Percentiles rank a stretch among this genome's conserved stretches.
Conservation (phyloP, 2,329 filamentous ascomycete species). For the Pestalotiopsis sp. region DNA sequence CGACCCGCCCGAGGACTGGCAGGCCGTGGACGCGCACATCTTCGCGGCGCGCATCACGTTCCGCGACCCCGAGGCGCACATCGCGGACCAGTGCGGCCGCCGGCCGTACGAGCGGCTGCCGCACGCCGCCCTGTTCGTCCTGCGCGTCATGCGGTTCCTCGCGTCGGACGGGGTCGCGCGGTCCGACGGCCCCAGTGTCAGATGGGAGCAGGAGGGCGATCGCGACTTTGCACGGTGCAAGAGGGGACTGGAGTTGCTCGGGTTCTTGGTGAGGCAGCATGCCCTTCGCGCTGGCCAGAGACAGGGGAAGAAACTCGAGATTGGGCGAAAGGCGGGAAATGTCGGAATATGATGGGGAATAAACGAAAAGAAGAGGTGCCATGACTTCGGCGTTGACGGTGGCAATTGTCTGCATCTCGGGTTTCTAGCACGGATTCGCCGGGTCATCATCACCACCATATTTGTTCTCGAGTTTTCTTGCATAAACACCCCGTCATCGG, state of each 20-base stretch:
- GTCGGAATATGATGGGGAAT: no score
- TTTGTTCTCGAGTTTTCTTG: no score
- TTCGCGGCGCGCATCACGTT: neutral
- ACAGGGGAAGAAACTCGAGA: neutral
- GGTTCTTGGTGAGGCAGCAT: neutral
- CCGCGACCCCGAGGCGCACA: neutral
- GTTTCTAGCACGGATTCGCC: no score
- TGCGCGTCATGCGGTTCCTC: neutral
- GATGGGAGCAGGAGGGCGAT: neutral
- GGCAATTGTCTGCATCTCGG: no score
- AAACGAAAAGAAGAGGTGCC: no score
- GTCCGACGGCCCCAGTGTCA: neutral
- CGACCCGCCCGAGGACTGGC: neutral
- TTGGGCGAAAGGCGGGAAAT: no score
- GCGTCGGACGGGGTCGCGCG: neutral
- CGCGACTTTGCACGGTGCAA: neutral
- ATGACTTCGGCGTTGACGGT: no score
- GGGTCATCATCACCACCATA: no score
- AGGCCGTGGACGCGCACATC: neutral
- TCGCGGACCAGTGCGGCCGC: neutral
- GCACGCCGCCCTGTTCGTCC: neutral
- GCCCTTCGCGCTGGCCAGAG: neutral
- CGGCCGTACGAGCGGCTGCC: neutral
- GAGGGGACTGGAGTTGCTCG: neutral
- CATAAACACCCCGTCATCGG: no score